Conservation (phyloP, 1,284 basidiomycete genomes). For the Microbotryomycetes sp. region DNA sequence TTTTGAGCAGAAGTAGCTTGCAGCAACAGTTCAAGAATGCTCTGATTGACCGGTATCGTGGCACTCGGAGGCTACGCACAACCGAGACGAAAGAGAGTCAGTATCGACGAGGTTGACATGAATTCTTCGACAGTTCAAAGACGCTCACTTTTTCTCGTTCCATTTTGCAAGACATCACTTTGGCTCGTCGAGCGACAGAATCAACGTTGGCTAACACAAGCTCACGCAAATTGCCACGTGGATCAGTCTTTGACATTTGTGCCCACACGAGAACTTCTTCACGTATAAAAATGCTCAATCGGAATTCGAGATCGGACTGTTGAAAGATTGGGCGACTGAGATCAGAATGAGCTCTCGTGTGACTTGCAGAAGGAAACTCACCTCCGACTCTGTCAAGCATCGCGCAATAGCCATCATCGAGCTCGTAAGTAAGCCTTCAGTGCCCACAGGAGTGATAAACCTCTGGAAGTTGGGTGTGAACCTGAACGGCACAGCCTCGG, state of each 20-base stretch:
- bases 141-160: conserved; percentile 66
- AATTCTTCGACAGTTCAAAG: not conserved
- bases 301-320: conserved; percentile 80
- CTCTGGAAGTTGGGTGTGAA: conserved; percentile 94
- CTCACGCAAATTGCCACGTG: conserved; percentile 54
- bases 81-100: not conserved
- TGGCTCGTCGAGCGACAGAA: conserved; percentile 74
- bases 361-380: conserved; percentile 44
- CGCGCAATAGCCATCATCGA: conserved; percentile 86
- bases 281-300: conserved; percentile 79
- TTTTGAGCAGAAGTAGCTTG: conserved; percentile 50
- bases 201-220: conserved; percentile 69
- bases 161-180: conserved; percentile 73
- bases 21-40: conserved; percentile 75
- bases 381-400: conserved; percentile 86
- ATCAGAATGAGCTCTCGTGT: not conserved
- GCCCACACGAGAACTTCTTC: conserved; percentile 82
- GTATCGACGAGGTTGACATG: not conserved
- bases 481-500: conserved; percentile 90
- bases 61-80: conserved; percentile 44
- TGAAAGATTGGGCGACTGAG: conserved; percentile 6
- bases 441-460: conserved; percentile 81
- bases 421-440: conserved; percentile 81
- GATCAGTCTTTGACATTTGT: conserved; percentile 43
- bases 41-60: conserved; percentile 61